phyloP scores from a whole-genome alignment of 768 basidiomycete genomes.

The Boletus subcaerulescens region DNA sequence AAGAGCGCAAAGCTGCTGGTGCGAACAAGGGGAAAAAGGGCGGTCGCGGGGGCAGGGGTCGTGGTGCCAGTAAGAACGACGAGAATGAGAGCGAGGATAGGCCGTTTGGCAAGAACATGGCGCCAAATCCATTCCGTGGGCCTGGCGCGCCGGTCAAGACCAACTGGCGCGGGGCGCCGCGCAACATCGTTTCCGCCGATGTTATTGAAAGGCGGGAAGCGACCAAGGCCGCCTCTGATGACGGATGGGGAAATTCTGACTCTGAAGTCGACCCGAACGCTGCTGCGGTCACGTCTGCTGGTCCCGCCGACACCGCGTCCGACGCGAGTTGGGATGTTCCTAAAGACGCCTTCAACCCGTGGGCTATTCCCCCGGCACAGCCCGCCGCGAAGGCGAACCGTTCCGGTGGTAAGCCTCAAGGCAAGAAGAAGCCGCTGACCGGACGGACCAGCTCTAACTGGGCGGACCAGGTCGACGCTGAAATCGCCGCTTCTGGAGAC shows the following conservation, averaged over 20 bases:
- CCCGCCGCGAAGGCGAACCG: conserved; percentile 7
- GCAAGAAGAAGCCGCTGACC: conserved; percentile 6
- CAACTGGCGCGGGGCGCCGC: conserved; percentile 29
- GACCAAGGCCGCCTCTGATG: conserved; percentile 1
- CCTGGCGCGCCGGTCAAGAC: conserved; percentile 31
- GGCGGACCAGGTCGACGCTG: conserved; percentile 30
- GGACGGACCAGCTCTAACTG: conserved; percentile 12
- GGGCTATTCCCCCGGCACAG: conserved; percentile 3
- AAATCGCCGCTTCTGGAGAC: conserved; percentile 1
- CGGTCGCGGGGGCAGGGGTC: conserved; percentile 8
- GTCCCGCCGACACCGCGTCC: conserved; percentile 13
- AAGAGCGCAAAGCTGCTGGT: conserved; percentile 14
- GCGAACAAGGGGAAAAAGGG: conserved; percentile 24
- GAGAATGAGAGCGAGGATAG: conserved; percentile 1
- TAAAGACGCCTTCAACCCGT: conserved; percentile 23
- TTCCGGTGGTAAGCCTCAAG: not conserved
- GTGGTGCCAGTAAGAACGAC: conserved; percentile 8
- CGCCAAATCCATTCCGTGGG: conserved; percentile 23
- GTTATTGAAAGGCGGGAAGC: conserved; percentile 25
- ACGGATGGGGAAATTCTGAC: conserved; percentile 23
- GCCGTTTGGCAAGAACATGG: not conserved
- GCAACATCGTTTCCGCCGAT: conserved; percentile 25
- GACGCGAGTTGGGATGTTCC: conserved; percentile 21
- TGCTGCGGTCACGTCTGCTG: not conserved
- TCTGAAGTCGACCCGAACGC: conserved; percentile 10